phyloP scores from a whole-genome alignment of 257 asterid genomes.

The Rubia yunnanensis region DNA sequence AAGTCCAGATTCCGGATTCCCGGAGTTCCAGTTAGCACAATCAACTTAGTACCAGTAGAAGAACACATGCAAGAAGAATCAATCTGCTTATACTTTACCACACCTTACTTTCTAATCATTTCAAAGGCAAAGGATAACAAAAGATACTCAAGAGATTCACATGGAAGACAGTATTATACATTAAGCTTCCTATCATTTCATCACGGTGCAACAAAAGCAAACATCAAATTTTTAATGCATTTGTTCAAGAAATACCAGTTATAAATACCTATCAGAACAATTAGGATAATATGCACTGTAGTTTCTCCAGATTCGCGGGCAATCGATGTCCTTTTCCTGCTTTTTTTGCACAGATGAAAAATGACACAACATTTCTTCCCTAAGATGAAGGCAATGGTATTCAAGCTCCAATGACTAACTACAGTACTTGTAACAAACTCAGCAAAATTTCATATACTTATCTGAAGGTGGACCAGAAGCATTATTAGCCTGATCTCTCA shows the following conservation, averaged over 20 bases:
- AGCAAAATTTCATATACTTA: too few species aligned
- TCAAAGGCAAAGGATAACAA: not conserved
- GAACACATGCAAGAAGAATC: conserved; percentile 5
- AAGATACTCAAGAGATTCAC: not conserved
- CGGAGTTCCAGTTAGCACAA: not conserved
- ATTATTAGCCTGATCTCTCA: not conserved
- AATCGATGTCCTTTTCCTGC: too few species aligned
- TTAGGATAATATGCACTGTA: not conserved
- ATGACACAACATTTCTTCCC: not conserved
- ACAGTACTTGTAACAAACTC: too few species aligned
- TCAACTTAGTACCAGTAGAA: too few species aligned
- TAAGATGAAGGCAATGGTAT: not conserved
- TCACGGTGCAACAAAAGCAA: conserved; percentile 1
- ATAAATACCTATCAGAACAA: not conserved
- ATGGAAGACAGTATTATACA: conserved; percentile 1
- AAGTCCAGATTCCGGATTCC: not conserved
- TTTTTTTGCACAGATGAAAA: too few species aligned
- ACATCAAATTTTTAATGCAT: not conserved
- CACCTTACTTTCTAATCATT: conserved; percentile 3
- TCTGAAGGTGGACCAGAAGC: not conserved
- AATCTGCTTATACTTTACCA: too few species aligned
- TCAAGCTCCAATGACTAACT: too few species aligned
- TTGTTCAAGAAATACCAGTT: not conserved
- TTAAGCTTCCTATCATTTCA: not conserved
- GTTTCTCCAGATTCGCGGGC: not conserved